These are phyloP conservation scores for Bipolaris gigantea DNA, from an alignment of 2,329 filamentous ascomycete species.

Conservation along the genomic window DNA sequence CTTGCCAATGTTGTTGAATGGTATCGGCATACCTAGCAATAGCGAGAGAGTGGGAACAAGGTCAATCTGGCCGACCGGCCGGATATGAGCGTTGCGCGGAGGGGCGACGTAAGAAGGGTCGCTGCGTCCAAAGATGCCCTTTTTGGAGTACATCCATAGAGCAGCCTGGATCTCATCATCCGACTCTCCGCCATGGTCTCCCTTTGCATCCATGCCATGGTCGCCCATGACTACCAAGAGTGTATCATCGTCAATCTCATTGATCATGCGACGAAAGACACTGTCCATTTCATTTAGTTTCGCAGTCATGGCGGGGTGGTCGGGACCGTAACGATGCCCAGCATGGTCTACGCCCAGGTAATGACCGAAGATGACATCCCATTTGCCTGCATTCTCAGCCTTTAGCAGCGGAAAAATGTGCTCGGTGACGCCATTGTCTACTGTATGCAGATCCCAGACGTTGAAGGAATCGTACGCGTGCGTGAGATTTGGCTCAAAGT, in stretches of 20 bases:
- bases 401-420: slow-evolving; percentile 84
- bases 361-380: slow-evolving; percentile 95
- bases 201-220: slow-evolving; percentile 96
- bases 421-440: slow-evolving; percentile 91
- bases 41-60: slow-evolving; percentile 89
- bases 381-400: slow-evolving; percentile 65
- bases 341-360: slow-evolving; percentile 96
- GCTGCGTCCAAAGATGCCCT: slow-evolving; percentile 78
- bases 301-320: slow-evolving; percentile 86
- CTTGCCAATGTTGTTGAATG: slow-evolving; percentile 90
- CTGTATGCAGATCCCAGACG: slow-evolving; percentile 95
- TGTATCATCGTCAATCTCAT: slow-evolving; percentile 77
- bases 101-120: slow-evolving; percentile 60
- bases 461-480: slow-evolving; percentile 95
- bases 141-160: slow-evolving; percentile 97
- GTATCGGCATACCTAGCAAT: slow-evolving; percentile 86
- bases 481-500: slow-evolving; percentile 86
- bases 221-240: slow-evolving; percentile 97
- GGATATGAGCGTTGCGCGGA: slow-evolving; percentile 71
- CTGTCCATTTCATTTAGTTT: slow-evolving; percentile 91
- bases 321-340: slow-evolving; percentile 91
- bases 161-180: slow-evolving; percentile 94
- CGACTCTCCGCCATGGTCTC: slow-evolving; percentile 97
- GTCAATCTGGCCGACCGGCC: slow-evolving; percentile 84
- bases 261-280: slow-evolving; percentile 72